A percentile compares a stretch with the other conserved stretches of the same genome.
phyloP scores from a whole-genome alignment of 495 filamentous ascomycete species.

The Aeminium ludgeri region DNA sequence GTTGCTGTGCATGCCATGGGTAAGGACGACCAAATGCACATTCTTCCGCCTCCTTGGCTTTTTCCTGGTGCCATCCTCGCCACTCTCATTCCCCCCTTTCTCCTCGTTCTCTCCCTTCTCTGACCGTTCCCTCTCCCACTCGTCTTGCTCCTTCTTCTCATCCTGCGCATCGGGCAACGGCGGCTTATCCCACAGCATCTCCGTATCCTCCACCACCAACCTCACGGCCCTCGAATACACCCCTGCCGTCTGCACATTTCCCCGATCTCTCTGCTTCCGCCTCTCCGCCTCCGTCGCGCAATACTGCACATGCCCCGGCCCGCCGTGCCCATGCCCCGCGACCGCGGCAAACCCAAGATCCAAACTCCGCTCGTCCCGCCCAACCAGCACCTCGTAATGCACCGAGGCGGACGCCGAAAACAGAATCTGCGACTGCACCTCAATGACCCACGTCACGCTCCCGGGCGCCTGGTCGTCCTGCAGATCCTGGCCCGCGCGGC shows the following conservation, averaged over 20 bases:
- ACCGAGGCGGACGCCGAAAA: slow-evolving; percentile 79
- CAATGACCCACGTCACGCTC: slow-evolving; percentile 70
- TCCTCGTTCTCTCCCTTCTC: not conserved
- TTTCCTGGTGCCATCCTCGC: no score
- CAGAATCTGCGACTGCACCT: slow-evolving; percentile 78
- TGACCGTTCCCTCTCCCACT: no score
- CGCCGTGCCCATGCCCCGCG: slow-evolving; percentile 29
- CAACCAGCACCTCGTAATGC: slow-evolving; percentile 75
- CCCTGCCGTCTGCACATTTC: slow-evolving; percentile 44
- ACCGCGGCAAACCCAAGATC: slow-evolving; percentile 40
- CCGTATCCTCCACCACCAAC: slow-evolving; percentile 71
- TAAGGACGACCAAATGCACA: slow-evolving; percentile 79
- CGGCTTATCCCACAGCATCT: slow-evolving; percentile 77
- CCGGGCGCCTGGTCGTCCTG: slow-evolving; percentile 18
- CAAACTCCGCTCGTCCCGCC: slow-evolving; percentile 68
- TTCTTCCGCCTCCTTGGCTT: slow-evolving; percentile 41
- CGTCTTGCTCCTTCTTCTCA: slow-evolving; percentile 15
- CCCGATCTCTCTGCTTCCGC: slow-evolving; percentile 14
- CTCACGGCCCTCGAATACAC: slow-evolving; percentile 64
- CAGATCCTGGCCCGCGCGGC: slow-evolving; percentile 15
- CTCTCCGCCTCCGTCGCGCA: slow-evolving; percentile 6
- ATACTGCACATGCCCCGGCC: slow-evolving; percentile 60
- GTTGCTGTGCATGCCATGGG: slow-evolving; percentile 92
- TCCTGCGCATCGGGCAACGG: slow-evolving; percentile 44
- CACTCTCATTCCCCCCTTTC: slow-evolving; percentile 17